Evolutionary conservation across 495 filamentous ascomycete genomes (phyloP).

Genomic region (Podospora fimiseda): DNA sequence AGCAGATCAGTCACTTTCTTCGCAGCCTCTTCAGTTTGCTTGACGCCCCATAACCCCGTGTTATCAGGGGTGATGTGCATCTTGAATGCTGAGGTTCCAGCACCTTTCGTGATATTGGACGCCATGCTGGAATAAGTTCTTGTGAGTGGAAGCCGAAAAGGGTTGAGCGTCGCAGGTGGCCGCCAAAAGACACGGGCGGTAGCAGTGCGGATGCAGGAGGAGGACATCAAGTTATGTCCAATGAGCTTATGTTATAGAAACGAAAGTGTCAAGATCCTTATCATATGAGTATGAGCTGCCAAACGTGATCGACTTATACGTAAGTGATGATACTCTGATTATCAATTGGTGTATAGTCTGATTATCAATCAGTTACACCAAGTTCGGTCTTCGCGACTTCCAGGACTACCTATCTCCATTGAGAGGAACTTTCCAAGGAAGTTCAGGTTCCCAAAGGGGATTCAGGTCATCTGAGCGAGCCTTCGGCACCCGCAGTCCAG

Average conservation of each 20-base stretch:
- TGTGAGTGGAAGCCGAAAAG: not conserved
- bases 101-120: constrained; percentile 24
- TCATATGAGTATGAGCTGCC: not conserved
- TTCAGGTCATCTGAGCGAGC: too few species aligned
- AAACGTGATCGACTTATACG: not conserved
- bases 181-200: not conserved
- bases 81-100: constrained; percentile 35
- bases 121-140: constrained; percentile 48
- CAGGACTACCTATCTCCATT: too few species aligned
- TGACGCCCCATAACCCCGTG: constrained; percentile 50
- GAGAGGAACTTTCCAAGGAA: too few species aligned
- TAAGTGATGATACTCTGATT: not conserved
- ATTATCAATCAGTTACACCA: not conserved
- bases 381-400: not conserved
- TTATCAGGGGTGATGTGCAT: constrained; percentile 53
- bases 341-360: not conserved
- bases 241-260: too few species aligned
- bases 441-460: too few species aligned
- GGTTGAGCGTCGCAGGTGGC: not conserved
- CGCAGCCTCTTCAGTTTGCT: constrained; percentile 53
- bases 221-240: not conserved
- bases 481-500: too few species aligned
- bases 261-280: too few species aligned
- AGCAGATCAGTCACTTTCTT: constrained; percentile 56
- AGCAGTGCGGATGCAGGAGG: not conserved